Conservation (phyloP, 352 stramenopile genomes). For the Phytophthora litchii region DNA sequence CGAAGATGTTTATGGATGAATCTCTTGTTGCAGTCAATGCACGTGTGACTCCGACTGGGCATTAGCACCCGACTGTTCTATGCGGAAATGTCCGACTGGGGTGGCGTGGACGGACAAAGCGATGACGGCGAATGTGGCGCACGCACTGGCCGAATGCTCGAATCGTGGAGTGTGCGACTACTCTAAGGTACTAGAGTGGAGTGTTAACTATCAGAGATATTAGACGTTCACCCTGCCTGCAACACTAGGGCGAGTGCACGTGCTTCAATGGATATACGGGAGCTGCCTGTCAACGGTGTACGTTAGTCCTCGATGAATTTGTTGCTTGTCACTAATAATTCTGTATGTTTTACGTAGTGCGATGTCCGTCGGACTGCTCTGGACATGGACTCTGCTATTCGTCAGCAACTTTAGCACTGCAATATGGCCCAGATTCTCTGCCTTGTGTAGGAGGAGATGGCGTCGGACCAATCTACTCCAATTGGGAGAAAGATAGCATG, state of each 20-base stretch:
- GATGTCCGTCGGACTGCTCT: slow-evolving; percentile 65
- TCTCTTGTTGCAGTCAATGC: slow-evolving; percentile 49
- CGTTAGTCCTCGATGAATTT: slow-evolving; percentile 1
- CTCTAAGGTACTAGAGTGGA: slow-evolving; percentile 37
- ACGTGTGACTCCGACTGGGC: slow-evolving; percentile 71
- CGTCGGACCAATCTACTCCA: slow-evolving; percentile 66
- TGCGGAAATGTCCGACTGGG: slow-evolving; percentile 68
- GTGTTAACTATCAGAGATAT: no score
- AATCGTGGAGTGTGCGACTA: slow-evolving; percentile 72
- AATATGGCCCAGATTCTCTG: slow-evolving; percentile 53
- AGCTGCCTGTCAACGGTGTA: slow-evolving; percentile 64
- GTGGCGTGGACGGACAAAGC: slow-evolving; percentile 86
- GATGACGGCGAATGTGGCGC: slow-evolving; percentile 52
- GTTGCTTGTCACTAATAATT: not conserved
- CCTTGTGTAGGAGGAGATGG: slow-evolving; percentile 45
- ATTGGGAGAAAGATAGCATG: slow-evolving; percentile 88
- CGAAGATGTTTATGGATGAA: not conserved
- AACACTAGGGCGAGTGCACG: slow-evolving; percentile 53
- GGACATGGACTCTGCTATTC: slow-evolving; percentile 70
- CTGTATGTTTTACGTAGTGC: slow-evolving; percentile 33
- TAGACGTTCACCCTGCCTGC: not conserved
- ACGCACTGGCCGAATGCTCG: slow-evolving; percentile 64
- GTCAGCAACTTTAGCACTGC: slow-evolving; percentile 47
- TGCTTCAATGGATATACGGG: slow-evolving; percentile 66
- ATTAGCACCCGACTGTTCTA: slow-evolving; percentile 72